Conservation (phyloP, 768 basidiomycete genomes). For the Pleurotus cornucopiae region DNA sequence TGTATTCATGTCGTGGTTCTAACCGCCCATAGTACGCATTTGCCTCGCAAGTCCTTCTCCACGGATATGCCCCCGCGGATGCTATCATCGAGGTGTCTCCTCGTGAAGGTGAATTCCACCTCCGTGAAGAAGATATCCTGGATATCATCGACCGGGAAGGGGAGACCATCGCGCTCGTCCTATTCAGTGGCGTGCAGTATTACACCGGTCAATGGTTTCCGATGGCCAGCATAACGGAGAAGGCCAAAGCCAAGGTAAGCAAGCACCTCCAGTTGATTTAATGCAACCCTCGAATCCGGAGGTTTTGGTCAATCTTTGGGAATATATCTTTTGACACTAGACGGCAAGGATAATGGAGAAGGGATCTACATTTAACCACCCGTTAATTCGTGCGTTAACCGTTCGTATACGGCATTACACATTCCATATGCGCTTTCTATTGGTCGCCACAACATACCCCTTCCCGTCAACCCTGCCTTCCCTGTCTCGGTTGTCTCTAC, state of each 20-base stretch:
- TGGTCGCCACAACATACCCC: neutral
- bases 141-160: slow-evolving; percentile 69
- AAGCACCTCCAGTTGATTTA: slow-evolving; percentile 1
- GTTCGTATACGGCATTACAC: too few relatives aligned
- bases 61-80: slow-evolving; percentile 69
- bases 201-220: slow-evolving; percentile 97
- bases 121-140: slow-evolving; percentile 89
- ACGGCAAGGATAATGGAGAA: too few relatives aligned
- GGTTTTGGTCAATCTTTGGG: too few relatives aligned
- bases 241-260: slow-evolving; percentile 76
- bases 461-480: neutral
- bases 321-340: too few relatives aligned
- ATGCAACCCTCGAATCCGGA: neutral
- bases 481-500: slow-evolving; percentile 22
- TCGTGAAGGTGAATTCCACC: slow-evolving; percentile 75
- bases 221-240: slow-evolving; percentile 77
- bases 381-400: too few relatives aligned
- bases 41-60: slow-evolving; percentile 81
- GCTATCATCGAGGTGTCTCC: slow-evolving; percentile 79
- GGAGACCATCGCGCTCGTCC: slow-evolving; percentile 77
- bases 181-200: slow-evolving; percentile 94
- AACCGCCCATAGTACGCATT: slow-evolving; percentile 77
- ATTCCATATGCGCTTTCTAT: too few relatives aligned
- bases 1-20: too few relatives aligned
- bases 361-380: too few relatives aligned